Evolutionary conservation across 306 rosid species (phyloP), one percentile per base, ranked within the genome.

Genomic region (Quercus alba): DNA sequence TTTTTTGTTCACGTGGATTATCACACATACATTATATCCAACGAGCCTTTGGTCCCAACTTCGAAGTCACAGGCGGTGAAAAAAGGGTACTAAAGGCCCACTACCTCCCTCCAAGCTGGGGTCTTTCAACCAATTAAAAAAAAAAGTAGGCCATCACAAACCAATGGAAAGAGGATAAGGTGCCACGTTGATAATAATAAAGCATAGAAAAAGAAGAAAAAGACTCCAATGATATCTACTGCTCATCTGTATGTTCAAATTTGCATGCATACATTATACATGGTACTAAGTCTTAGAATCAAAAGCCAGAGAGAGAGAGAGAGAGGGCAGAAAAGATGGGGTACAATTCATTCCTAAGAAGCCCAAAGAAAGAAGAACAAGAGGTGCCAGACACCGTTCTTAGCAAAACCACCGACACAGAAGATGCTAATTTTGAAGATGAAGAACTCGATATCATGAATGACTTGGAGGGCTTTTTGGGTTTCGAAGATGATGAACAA

Each of bases 341-440:
- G 54, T 75, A 33, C 79, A 75, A 26, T 79, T 82, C 88, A 20
- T 82, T 82, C 74, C 66, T 82, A 52, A 85, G 72, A 73, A 88
- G 85, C 57, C 97, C 94, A 56, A 93, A 93, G 85, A 81, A 81
- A 84, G 94, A 92, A 80, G 95, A 92, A 77, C 91, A 85, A 26
- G 75, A 87, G 54, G 92, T 86, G 15, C 92, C 95, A 18, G 87
- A 90, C 21, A 8, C 75, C 38, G 54, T 31, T 82, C 68, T 52
- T 64, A 46, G 72, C 64, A 15, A 80, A 33, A 72, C 77, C 38
- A 66, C 86, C 28, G 67, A 73, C 30, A 63, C 74, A n/a, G 72
- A 72, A 54, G 59, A 73, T 52, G 7, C 78, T 73, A 75, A 72
- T 41, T 41, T 41, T 75, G 57, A 66, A 44, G 57, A 77, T 19